phyloP scores from a whole-genome alignment of 495 filamentous ascomycete genomes.

The Neurospora sp. region DNA sequence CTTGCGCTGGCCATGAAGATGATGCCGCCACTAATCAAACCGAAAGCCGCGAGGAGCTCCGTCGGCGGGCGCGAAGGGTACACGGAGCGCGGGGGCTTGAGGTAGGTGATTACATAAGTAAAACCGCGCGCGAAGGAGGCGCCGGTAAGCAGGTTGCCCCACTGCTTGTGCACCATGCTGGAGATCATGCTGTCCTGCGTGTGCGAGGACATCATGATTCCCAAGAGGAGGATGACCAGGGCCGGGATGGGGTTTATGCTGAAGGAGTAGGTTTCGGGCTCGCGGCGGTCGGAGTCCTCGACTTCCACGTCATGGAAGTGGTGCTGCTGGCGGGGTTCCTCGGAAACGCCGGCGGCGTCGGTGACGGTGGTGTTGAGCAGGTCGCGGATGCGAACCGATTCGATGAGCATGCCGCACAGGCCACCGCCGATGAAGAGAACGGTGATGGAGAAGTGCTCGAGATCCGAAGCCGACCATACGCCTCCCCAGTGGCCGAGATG shows the following conservation, averaged over 20 bases:
- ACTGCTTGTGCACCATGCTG: conserved; percentile 89
- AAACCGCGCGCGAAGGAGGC: conserved; percentile 66
- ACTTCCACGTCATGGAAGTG: conserved; percentile 33
- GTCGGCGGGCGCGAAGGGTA: conserved; percentile 86
- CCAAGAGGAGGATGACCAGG: conserved; percentile 73
- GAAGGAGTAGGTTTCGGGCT: conserved; percentile 58
- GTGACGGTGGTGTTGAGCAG: conserved; percentile 57
- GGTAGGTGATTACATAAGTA: conserved; percentile 71
- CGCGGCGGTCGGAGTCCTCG: conserved; percentile 31
- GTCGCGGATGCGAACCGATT: conserved; percentile 59
- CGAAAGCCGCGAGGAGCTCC: conserved; percentile 78
- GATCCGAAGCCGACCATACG: conserved; percentile 64
- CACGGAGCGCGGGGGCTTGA: conserved; percentile 74
- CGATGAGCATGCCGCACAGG: conserved; percentile 89
- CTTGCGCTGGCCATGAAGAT: conserved; percentile 87
- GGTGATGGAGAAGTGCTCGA: conserved; percentile 90
- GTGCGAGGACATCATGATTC: conserved; percentile 91
- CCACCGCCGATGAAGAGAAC: conserved; percentile 93
- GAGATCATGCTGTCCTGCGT: conserved; percentile 77
- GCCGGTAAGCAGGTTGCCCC: conserved; percentile 79
- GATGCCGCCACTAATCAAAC: conserved; percentile 74
- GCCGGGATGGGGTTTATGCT: conserved; percentile 87
- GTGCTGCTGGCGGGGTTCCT: conserved; percentile 13
- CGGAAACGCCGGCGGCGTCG: conserved; percentile 15
- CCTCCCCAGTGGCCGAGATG: conserved; percentile 64